Evolutionary conservation across 805 yeast species (phyloP), one percentile per base, ranked within the genome.

Genomic region (Maudiozyma bulderi): DNA sequence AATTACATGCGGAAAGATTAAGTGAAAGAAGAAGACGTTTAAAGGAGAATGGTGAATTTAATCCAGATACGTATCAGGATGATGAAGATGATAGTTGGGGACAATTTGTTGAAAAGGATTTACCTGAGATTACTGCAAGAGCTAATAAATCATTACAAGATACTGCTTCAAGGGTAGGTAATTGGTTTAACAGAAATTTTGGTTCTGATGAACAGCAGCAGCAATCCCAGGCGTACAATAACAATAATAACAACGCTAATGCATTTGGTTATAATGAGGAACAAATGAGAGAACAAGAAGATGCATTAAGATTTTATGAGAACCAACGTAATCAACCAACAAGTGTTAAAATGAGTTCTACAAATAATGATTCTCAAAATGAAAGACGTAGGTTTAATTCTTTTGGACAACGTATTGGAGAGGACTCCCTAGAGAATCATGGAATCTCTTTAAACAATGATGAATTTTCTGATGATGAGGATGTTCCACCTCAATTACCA

Each of bases 121-220:
- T 75, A 31, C 78, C 78, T 7, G 83, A 78, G 56, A 70, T 86
- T 56, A 81, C 78, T 60, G 84, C 83, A 49, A 77, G 81, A 46
- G 75, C 90, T 47, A 73, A 77, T 41, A 82, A 82, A 59, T 88
- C 91, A 20, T 73, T 89, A 43, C 89, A 84, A 58, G 96, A 87
- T 57, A 88, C 96, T 1, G 79, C 82, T 49, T 73, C 77, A 44
- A 82, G 84, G 48, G 78, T 89, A 50, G 82, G 84, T 52, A 76
- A 81, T 13, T 89, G 96, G 95, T 79, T 86, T 45, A 78, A 78
- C 52, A 86, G 81, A 40, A 60, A 49, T 39, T 51, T 57, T 15
- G 44, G 44, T 29, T 54, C 52, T n/a, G 55, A 54, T 15, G 10
- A 28, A n/a, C 11, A 38, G 14, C 26, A 38, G 3, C 39, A 32